Conservation (phyloP, 2,329 filamentous ascomycete genomes). For the Xylaria sp. region DNA sequence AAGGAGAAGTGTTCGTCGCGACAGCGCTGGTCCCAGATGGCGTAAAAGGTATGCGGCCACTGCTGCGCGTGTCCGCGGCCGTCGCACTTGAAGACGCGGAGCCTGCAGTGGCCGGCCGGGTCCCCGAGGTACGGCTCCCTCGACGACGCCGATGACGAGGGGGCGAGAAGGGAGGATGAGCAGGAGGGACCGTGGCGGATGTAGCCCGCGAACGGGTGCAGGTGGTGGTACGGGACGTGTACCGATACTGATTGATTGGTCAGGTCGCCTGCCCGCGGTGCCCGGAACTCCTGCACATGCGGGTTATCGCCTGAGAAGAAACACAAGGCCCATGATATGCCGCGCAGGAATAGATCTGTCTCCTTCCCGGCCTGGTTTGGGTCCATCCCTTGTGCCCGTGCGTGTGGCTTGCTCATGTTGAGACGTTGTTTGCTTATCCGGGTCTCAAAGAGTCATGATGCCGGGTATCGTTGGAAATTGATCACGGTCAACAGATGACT, state of each 20-base stretch:
- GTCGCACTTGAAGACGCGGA: slow-evolving; percentile 15
- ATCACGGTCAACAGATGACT: background rate
- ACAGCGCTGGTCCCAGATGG: background rate
- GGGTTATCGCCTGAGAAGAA: slow-evolving; percentile 20
- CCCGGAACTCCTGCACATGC: slow-evolving; percentile 13
- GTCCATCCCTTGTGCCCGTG: background rate
- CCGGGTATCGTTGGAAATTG: background rate
- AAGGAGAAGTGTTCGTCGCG: slow-evolving; percentile 19
- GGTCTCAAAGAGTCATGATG: no score
- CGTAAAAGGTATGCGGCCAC: slow-evolving; percentile 4
- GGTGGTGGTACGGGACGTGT: slow-evolving; percentile 8
- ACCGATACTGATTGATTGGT: slow-evolving; percentile 11
- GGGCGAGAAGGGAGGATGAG: no score
- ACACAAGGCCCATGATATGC: slow-evolving; percentile 18
- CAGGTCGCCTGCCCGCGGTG: slow-evolving; percentile 1
- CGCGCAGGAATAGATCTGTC: background rate
- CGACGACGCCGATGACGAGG: background rate
- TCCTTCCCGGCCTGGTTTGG: background rate
- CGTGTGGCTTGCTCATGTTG: background rate
- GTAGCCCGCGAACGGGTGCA: background rate
- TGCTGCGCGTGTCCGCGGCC: background rate
- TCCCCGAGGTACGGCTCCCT: slow-evolving; percentile 4
- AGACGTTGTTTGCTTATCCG: no score
- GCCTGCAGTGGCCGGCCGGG: slow-evolving; percentile 7
- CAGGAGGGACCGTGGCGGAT: background rate